phyloP scores from a whole-genome alignment of 352 stramenopile genomes.

The Phytopythium sindhum region DNA sequence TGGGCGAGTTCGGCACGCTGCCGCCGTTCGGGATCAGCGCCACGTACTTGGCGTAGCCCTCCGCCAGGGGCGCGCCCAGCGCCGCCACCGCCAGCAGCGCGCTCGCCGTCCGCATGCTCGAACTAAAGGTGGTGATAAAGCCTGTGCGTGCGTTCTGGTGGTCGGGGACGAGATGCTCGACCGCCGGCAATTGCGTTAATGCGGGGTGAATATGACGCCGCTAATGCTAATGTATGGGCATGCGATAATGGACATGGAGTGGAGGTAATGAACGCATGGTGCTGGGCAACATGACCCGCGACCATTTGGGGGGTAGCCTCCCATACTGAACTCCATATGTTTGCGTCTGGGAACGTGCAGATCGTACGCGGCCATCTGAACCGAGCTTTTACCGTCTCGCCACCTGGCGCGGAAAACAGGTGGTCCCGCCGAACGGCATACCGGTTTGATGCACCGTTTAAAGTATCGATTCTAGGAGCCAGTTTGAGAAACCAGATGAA shows the following conservation, averaged over 20 bases:
- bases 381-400: conserved; percentile 6
- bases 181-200: not conserved
- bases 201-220: not conserved
- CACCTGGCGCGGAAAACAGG: not conserved
- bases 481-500: not conserved
- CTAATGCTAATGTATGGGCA: not conserved
- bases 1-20: conserved; percentile 35
- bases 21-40: conserved; percentile 52
- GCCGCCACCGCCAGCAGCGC: conserved; percentile 6
- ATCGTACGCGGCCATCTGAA: not conserved
- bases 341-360: not conserved
- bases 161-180: not conserved
- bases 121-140: not conserved
- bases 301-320: not conserved
- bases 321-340: not conserved
- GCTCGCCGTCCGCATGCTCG: not conserved
- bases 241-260: no score
- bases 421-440: not conserved
- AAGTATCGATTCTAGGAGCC: not conserved
- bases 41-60: conserved; percentile 40
- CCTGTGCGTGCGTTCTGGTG: not conserved
- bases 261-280: not conserved
- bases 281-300: conserved; percentile 1
- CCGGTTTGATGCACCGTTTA: not conserved
- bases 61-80: conserved; percentile 8